These are phyloP conservation scores for Metarhizium rileyi DNA, from an alignment of 2,329 filamentous ascomycete genomes.

Conservation along the genomic window DNA sequence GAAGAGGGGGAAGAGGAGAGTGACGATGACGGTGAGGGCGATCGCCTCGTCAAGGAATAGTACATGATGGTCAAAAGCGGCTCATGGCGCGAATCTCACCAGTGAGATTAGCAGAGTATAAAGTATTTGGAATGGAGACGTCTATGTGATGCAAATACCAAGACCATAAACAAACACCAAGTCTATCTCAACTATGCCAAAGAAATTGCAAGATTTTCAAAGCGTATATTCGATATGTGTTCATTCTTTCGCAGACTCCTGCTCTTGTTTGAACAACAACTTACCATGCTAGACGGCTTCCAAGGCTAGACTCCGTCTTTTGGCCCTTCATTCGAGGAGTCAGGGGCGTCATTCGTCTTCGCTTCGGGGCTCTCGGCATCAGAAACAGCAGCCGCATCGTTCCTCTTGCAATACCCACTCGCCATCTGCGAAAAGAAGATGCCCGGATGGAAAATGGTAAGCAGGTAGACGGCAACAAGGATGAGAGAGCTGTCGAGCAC, in stretches of 20 bases:
- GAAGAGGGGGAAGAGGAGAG: constrained; percentile 43
- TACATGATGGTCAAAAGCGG: constrained; percentile 9
- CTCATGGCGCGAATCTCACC: not conserved
- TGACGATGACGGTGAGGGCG: constrained; percentile 36
- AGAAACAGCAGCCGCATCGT: constrained; percentile 5
- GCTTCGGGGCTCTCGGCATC: constrained; percentile 5
- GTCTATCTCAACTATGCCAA: not conserved
- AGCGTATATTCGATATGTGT: not conserved
- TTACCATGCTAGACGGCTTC: not conserved
- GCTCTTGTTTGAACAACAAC: not conserved
- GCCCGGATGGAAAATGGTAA: constrained; percentile 45
- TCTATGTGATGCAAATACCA: not conserved
- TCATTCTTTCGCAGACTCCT: not conserved
- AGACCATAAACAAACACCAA: not conserved
- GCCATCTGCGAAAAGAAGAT: constrained; percentile 46
- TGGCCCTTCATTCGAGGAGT: constrained; percentile 19
- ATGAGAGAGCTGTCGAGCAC: constrained; percentile 45
- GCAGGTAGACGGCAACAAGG: constrained; percentile 36
- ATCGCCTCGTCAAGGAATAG: constrained; percentile 32
- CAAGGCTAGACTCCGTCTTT: not conserved
- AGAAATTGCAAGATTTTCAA: no score
- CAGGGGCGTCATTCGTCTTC: constrained; percentile 16
- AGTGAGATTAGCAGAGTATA: not conserved
- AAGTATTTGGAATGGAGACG: not conserved
- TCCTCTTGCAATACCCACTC: constrained; percentile 16